A percentile compares a stretch with the other conserved stretches of the same genome.
These are phyloP conservation scores for Lactarius pseudohatsudake DNA, from an alignment of 768 basidiomycete species.

Conservation along the genomic window DNA sequence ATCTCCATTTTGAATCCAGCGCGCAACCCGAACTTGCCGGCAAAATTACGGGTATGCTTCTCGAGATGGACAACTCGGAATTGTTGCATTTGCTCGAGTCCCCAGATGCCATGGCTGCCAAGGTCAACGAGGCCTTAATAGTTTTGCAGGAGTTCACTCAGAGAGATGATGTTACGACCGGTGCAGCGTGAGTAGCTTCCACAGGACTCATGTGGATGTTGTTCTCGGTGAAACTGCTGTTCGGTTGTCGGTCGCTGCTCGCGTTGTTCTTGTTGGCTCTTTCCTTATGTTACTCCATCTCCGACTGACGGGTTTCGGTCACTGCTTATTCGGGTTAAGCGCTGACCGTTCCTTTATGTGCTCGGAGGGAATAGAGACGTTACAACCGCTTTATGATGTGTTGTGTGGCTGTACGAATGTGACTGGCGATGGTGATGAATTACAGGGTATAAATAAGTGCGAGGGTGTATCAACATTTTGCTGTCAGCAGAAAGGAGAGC, in stretches of 20 bases:
- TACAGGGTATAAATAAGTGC: constrained; percentile 30
- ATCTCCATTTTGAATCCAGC: constrained; percentile 43
- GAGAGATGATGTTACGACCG: constrained; percentile 37
- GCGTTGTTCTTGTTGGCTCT: constrained; percentile 33
- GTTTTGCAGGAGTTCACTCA: constrained; percentile 84
- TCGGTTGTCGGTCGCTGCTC: constrained; percentile 39
- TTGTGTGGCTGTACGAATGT: constrained; percentile 29
- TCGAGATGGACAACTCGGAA: constrained; percentile 98
- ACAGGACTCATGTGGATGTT: constrained; percentile 3
- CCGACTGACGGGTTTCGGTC: constrained; percentile 36
- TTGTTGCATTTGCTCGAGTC: constrained; percentile 85
- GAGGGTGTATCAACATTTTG: constrained; percentile 21
- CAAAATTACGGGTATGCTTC: constrained; percentile 98
- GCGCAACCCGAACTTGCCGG: constrained; percentile 89
- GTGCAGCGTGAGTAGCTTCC: constrained; percentile 15
- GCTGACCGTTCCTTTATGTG: constrained; percentile 57
- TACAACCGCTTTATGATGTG: constrained; percentile 47
- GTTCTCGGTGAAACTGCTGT: constrained; percentile 33
- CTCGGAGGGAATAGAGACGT: constrained; percentile 58
- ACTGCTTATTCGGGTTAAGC: constrained; percentile 45
- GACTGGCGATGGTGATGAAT: constrained; percentile 29
- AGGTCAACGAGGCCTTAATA: constrained; percentile 87
- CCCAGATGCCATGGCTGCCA: constrained; percentile 77
- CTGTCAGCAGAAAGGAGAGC: constrained; percentile 12
- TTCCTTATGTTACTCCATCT: constrained; percentile 31